Percentiles rank a stretch among this genome's conserved stretches.
These are phyloP conservation scores for Tritrichomonas musculus DNA, from an alignment of 208 protist species.

Conservation along the genomic window DNA sequence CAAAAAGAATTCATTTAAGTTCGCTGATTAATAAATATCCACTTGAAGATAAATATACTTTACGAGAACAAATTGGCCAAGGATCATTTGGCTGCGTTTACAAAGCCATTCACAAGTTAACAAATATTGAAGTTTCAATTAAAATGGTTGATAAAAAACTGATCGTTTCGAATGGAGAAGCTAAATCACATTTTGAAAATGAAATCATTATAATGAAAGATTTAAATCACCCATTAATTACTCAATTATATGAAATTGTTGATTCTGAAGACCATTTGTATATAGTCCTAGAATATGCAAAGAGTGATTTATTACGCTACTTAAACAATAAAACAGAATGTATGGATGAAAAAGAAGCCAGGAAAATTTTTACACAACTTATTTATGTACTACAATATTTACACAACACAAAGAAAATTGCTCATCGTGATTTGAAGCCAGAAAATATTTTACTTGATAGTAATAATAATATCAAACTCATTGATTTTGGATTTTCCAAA, in stretches of 20 bases:
- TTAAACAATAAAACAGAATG: no score
- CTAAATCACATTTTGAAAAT: no score
- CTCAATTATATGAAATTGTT: no score
- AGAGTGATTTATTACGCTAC: no score
- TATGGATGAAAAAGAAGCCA: neutral
- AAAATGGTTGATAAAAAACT: neutral
- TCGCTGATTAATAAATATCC: no score
- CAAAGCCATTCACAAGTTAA: neutral
- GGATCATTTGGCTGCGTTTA: neutral
- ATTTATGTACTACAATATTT: neutral
- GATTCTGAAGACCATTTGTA: no score
- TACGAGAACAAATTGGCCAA: neutral
- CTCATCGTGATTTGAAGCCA: neutral
- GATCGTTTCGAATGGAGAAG: no score
- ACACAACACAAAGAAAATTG: neutral
- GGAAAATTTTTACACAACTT: neutral
- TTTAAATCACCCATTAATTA: no score
- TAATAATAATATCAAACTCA: neutral
- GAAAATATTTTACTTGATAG: neutral
- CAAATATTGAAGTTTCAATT: neutral
- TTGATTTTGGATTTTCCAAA: neutral
- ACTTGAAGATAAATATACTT: neutral
- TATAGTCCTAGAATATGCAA: no score
- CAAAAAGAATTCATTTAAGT: no score
- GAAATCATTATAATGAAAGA: no score